Conservation (phyloP, 345 rosid species). For the Conringia planisiliqua region DNA sequence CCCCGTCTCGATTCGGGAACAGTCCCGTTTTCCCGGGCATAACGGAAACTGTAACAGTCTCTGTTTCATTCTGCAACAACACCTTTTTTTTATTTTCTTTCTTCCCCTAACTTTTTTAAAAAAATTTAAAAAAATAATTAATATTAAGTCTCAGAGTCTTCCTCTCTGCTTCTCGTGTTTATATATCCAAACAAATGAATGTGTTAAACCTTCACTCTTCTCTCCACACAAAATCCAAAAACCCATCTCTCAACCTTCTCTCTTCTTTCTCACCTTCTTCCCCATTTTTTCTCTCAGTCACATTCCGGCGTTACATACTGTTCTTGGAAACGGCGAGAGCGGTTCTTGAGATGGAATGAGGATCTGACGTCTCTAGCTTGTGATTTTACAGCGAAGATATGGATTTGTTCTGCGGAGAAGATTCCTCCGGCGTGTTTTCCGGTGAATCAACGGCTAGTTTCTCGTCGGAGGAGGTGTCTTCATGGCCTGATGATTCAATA, state of each 20-base stretch:
- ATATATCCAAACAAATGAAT: constrained; percentile 57
- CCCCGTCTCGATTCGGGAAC: constrained; percentile 24
- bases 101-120: neutral
- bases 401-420: constrained; percentile 81
- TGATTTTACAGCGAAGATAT: constrained; percentile 35
- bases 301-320: neutral
- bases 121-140: neutral
- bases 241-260: neutral
- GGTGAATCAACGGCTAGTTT: constrained; percentile 43
- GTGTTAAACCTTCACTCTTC: constrained; percentile 30
- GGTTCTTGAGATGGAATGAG: constrained; percentile 34
- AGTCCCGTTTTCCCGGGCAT: constrained; percentile 54
- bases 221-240: constrained; percentile 4
- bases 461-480: constrained; percentile 63
- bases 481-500: constrained; percentile 61
- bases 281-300: neutral
- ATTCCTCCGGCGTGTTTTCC: constrained; percentile 65
- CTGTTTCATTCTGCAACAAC: constrained; percentile 23
- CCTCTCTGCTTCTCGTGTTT: constrained; percentile 47
- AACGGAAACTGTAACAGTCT: constrained; percentile 39
- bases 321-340: no score
- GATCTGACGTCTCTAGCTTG: neutral
- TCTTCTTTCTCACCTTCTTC: neutral
- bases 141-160: neutral
- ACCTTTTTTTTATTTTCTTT: neutral